Evolutionary conservation across 306 rosid species (phyloP).

Genomic region (Parietaria judaica): DNA sequence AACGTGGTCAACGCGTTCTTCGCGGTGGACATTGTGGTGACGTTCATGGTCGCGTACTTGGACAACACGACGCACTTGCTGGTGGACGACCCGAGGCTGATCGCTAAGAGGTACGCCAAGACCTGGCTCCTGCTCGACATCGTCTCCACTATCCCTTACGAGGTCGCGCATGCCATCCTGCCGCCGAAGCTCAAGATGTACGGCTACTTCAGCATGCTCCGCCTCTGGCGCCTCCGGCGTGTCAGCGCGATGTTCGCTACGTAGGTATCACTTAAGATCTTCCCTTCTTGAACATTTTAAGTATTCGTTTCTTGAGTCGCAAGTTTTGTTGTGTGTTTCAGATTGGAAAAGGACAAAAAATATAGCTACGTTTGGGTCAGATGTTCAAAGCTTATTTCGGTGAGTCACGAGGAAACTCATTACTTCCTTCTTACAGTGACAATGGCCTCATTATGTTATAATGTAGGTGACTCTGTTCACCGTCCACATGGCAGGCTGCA

Average conservation of each 20-base stretch:
- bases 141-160: conserved; percentile 53
- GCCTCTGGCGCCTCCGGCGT: conserved; percentile 81
- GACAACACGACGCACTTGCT: conserved; percentile 50
- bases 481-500: conserved; percentile 54
- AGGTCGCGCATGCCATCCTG: conserved; percentile 25
- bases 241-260: conserved; percentile 67
- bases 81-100: conserved; percentile 29
- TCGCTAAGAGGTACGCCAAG: conserved; percentile 51
- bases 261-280: conserved; percentile 19
- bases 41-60: conserved; percentile 70
- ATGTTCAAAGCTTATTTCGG: conserved; percentile 57
- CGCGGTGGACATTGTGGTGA: conserved; percentile 48
- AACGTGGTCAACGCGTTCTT: conserved; percentile 57
- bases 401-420: conserved; percentile 31
- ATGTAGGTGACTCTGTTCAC: conserved; percentile 65
- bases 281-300: background rate
- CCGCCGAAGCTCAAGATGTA: conserved; percentile 34
- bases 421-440: background rate
- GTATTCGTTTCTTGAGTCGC: background rate
- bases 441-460: conserved; percentile 14
- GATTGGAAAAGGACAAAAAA: conserved; percentile 71
- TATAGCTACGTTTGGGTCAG: conserved; percentile 70
- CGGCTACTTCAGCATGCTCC: conserved; percentile 62
- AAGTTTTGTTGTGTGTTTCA: conserved; percentile 3
- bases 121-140: conserved; percentile 60